Evolutionary conservation across 2,329 filamentous ascomycete species (phyloP), one percentile per base, ranked within the genome.

Genomic region (Diplodia mutila): DNA sequence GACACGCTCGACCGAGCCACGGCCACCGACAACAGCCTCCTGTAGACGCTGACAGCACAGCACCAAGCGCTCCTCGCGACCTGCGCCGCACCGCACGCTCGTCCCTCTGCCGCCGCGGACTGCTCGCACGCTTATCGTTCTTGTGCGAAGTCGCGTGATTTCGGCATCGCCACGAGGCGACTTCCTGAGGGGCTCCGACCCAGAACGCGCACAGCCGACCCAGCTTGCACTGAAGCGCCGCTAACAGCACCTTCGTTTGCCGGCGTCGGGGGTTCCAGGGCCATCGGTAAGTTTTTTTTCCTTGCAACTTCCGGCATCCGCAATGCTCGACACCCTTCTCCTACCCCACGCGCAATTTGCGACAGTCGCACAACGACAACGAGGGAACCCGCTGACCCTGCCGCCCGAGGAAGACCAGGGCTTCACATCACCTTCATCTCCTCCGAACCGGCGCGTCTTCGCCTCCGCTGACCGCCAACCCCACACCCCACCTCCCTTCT

Each of bases 181-280:
- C 73, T 73, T 76, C 75, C 73, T 76, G 76, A 78, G 75, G 77
- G 77, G 76, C 77, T 78, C 77, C 69, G 76, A 77, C 77, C 77
- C 77, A 77, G 76, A 72, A 67, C 54, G 48, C 65, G 53, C 53
- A 57, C 46, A 52, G 52, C 46, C 46, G 21, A 59, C 39, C 66
- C 48, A 51, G 57, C 27, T 63, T 67, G 65, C 21, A 59, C 65
- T 61, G 54, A 67, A 67, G 49, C 65, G 48, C 55, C 55, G 51
- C 66, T 48, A 34, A 63, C 34, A 63, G 55, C 66, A 67, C 39
- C 55, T 49, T 67, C 32, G 65, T 63, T 39, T 67, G 66, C 66
- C 37, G 51, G 57, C 51, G 55, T 63, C 66, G 66, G 66, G 66
- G 66, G 59, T 63, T 54, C 54, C 21, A 63, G 57, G 57, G 57